These are phyloP conservation scores for Paracamarosporium sp. DNA, from an alignment of 2,329 filamentous ascomycete species.

Conservation along the genomic window DNA sequence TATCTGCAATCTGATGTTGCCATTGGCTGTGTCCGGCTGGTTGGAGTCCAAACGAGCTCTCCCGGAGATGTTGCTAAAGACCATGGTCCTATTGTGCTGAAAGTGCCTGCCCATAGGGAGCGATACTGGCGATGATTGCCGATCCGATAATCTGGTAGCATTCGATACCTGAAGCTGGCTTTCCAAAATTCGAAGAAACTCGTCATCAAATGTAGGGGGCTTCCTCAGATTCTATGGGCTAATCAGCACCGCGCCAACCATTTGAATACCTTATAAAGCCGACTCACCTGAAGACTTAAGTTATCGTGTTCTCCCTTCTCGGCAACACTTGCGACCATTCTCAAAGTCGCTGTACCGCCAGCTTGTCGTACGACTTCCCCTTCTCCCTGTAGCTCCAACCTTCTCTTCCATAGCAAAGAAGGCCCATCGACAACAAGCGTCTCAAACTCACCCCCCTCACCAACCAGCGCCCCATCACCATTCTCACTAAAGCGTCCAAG, in stretches of 20 bases:
- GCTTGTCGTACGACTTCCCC: slow-evolving; percentile 64
- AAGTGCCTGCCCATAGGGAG: slow-evolving; percentile 19
- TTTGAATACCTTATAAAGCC: too few species aligned
- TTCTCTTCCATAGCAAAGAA: slow-evolving; percentile 71
- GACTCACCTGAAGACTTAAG: slow-evolving; percentile 6
- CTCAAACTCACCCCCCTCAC: slow-evolving; percentile 96
- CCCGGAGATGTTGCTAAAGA: slow-evolving; percentile 42
- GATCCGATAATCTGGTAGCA: background rate
- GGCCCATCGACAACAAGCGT: slow-evolving; percentile 88
- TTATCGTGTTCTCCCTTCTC: slow-evolving; percentile 45
- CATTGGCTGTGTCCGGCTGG: background rate
- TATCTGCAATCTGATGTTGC: slow-evolving; percentile 36
- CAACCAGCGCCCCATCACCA: slow-evolving; percentile 75
- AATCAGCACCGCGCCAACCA: too few species aligned
- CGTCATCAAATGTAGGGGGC: slow-evolving; percentile 71
- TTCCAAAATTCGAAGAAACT: slow-evolving; percentile 57
- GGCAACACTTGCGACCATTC: slow-evolving; percentile 65
- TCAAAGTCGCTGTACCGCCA: slow-evolving; percentile 79
- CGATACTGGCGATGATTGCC: background rate
- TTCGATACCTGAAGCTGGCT: background rate
- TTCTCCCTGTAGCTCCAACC: slow-evolving; percentile 71
- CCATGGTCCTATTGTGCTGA: background rate
- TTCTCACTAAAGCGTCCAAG: slow-evolving; percentile 72
- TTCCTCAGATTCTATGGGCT: slow-evolving; percentile 52
- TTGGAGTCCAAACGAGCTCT: background rate